These are phyloP conservation scores for Ceratobasidium sp. DNA, from an alignment of 1,284 basidiomycete species.

Conservation along the genomic window DNA sequence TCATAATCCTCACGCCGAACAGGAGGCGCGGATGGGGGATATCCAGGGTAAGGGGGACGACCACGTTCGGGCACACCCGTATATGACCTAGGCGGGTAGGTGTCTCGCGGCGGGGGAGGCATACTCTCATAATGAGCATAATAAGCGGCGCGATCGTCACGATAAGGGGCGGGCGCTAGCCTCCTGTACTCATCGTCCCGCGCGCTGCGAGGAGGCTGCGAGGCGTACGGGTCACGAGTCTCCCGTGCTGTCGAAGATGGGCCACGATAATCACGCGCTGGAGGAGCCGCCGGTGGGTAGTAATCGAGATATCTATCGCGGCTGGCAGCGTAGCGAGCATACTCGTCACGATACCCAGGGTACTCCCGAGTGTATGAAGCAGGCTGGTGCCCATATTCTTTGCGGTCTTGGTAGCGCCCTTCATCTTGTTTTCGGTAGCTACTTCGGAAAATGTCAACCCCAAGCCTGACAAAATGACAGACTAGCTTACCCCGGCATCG, in stretches of 20 bases:
- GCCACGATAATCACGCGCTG: conserved; percentile 63
- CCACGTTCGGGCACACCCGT: conserved; percentile 18
- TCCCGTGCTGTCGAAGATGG: conserved; percentile 36
- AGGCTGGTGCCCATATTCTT: conserved; percentile 54
- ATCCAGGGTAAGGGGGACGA: conserved; percentile 35
- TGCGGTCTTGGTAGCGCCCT: conserved; percentile 45
- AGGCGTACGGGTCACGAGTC: conserved; percentile 31
- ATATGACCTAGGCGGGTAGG: conserved; percentile 25
- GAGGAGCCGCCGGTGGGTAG: conserved; percentile 49
- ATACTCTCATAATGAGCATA: conserved; percentile 33
- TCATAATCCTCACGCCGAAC: conserved; percentile 36
- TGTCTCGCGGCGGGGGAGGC: conserved; percentile 36
- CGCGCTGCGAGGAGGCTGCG: conserved; percentile 27
- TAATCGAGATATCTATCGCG: conserved; percentile 45
- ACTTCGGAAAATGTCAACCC: not conserved
- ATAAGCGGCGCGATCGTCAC: conserved; percentile 32
- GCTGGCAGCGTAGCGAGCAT: conserved; percentile 61
- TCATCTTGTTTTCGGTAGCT: conserved; percentile 45
- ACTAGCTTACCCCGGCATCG: conserved; percentile 56
- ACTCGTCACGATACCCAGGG: conserved; percentile 66
- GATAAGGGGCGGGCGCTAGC: conserved; percentile 36
- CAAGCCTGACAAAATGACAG: not conserved
- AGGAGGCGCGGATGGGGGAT: conserved; percentile 31
- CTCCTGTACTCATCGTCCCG: conserved; percentile 40
- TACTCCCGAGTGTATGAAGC: conserved; percentile 61